Conservation (phyloP, 176 grass and related monocot genomes). For the Avena sativa region DNA sequence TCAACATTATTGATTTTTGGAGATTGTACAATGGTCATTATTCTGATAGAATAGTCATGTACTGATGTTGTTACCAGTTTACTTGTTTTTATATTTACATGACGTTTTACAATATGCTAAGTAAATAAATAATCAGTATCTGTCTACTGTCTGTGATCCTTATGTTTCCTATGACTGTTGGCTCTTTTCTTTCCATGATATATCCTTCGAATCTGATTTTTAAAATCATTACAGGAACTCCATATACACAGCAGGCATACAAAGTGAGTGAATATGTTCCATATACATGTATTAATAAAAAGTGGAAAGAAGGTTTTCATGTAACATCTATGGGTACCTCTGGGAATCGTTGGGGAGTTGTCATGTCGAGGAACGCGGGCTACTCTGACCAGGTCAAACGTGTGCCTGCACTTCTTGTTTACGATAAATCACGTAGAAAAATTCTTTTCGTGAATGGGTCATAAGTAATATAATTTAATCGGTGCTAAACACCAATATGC, state of each 20-base stretch:
- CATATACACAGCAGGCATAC: conserved; percentile 74
- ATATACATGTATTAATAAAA: conserved; percentile 88
- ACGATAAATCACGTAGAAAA: background rate
- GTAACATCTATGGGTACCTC: conserved; percentile 82
- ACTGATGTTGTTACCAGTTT: background rate
- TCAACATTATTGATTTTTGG: background rate
- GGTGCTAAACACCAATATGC: background rate
- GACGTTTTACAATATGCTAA: background rate
- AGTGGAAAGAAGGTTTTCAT: conserved; percentile 93
- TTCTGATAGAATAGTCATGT: background rate
- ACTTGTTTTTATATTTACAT: background rate
- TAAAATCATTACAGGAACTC: conserved; percentile 57
- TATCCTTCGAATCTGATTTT: background rate
- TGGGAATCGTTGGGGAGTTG: conserved; percentile 73
- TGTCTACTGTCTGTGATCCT: background rate
- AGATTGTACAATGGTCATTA: too few species aligned
- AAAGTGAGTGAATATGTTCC: conserved; percentile 88
- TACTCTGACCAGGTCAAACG: conserved; percentile 69
- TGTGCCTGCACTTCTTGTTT: background rate
- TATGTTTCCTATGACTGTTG: background rate
- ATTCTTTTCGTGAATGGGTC: conserved; percentile 17
- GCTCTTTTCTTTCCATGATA: conserved; percentile 11
- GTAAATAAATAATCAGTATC: background rate
- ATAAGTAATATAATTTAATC: background rate
- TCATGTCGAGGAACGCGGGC: conserved; percentile 74